Conservation (phyloP, 2,329 filamentous ascomycete genomes). For the Ophiocordyceps australis region DNA sequence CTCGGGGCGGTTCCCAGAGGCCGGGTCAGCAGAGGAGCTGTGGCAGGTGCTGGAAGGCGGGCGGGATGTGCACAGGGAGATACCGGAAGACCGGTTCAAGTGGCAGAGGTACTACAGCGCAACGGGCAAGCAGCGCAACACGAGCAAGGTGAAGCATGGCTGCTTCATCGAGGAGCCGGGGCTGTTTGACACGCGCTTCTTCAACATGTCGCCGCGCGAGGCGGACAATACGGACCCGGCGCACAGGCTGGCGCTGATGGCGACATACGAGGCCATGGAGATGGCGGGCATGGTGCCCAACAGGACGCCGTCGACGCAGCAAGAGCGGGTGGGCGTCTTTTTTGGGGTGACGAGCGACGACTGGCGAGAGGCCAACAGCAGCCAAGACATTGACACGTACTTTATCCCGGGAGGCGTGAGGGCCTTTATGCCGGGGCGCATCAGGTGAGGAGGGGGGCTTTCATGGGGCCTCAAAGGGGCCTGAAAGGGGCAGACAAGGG, state of each 20-base stretch:
- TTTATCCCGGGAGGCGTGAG: slow-evolving; percentile 23
- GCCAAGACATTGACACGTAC: slow-evolving; percentile 47
- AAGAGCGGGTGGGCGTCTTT: slow-evolving; percentile 47
- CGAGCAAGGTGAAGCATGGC: slow-evolving; percentile 47
- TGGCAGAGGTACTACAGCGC: slow-evolving; percentile 46
- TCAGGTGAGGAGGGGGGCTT: too few relatives aligned
- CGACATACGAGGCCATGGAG: slow-evolving; percentile 13
- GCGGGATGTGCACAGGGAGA: slow-evolving; percentile 40
- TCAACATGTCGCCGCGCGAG: slow-evolving; percentile 12
- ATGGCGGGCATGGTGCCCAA: slow-evolving; percentile 20
- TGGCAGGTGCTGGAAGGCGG: slow-evolving; percentile 51
- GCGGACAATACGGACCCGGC: slow-evolving; percentile 1
- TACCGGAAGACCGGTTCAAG: slow-evolving; percentile 47
- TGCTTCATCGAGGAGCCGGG: slow-evolving; percentile 52
- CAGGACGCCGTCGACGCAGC: slow-evolving; percentile 45
- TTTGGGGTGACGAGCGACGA: slow-evolving; percentile 63
- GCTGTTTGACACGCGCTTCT: slow-evolving; percentile 57
- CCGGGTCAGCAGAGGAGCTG: slow-evolving; percentile 14
- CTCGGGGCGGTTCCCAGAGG: slow-evolving; percentile 20
- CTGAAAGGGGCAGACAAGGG: too few relatives aligned
- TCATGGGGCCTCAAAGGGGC: too few relatives aligned
- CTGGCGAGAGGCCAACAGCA: slow-evolving; percentile 58
- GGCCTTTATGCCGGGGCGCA: slow-evolving; percentile 10
- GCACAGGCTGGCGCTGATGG: neutral
- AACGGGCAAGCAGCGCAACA: slow-evolving; percentile 46